Evolutionary conservation across 2,329 filamentous ascomycete species (phyloP), one percentile per base, ranked within the genome.

Genomic region (Xylogone sp.): DNA sequence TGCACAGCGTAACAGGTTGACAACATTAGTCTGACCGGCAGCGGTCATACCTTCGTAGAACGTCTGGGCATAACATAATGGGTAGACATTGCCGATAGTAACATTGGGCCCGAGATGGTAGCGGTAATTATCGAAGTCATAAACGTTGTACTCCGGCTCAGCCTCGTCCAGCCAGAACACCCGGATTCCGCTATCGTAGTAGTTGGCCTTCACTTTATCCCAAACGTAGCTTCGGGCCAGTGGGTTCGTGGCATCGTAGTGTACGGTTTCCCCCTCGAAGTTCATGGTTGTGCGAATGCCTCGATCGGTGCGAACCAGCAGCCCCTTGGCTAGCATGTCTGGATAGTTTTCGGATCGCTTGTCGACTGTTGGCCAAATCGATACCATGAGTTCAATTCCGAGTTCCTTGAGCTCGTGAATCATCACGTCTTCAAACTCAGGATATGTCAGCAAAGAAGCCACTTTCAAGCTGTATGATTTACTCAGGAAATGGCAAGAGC

Each of bases 81-180:
- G 83, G 54, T 77, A 86, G 46, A 81, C 74, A 56, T 86, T 86
- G 0, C 83, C 83, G 34, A 85, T 73, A 10, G 71, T 67, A 6
- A 81, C 56, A 53, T 81, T 78, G 2, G 77, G 68, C 0, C 82
- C 81, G 1, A 68, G 67, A 54, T 79, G 71, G 64, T 86, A 86
- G 18, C 82, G 76, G 62, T 82, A 87, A 56, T 81, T 81, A 51
- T 87, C 84, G 60, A 86, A 87, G 62, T 87, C 82, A 62, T 87
- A 87, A 10, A 74, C 72, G 0, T 68, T 72, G 58, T 86, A 87
- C 62, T 87, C 83, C 0, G 83, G 83, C 59, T 87, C 84, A 0
- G 84, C 84, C 62, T 87, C 84, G 57, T 88, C 84, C 0, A 87
- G 74, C 84, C 84, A 87, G 65, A 87, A 87, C 0, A 79, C 67